Base-by-base conservation (phyloP, 2,329 filamentous ascomycete genomes). In the Fusarium pilosicola region DNA sequence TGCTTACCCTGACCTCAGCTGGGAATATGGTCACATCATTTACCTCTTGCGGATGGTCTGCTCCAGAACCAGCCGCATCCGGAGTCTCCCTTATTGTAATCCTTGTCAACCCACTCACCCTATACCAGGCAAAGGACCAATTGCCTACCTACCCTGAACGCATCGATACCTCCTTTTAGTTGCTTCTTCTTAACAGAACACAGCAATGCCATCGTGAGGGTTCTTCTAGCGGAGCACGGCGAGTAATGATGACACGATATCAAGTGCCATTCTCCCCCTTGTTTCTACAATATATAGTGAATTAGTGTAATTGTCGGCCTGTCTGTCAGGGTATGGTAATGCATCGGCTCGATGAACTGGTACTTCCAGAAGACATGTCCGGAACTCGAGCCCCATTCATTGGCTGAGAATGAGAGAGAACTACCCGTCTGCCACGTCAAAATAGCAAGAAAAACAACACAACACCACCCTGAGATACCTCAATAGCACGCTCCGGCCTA, bases 1-100 rank as follows among this genome's bases (percentile, higher is more conserved):
- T 68, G 45, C 48, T 26, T 60, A 70, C 67, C 71, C 71, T 72
- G 69, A 48, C 56, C 58, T 74, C 71, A 74, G 71, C 71, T 74
- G 61, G 56, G 59, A 44, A 36, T 28, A 41, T 41, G 34, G 63
- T 71, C 71, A 74, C 63, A 63, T 74, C 59, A 72, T 57, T 71
- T 71, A 56, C 56, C 55, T 62, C 26, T 69, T 63, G 45, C 36
- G 66, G 67, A 57, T 66, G 51, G 54, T 59, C 34, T 45, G 46
- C 45, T 64, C 42, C 41, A 46, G 55, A 73, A 45, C 51, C 30
- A 62, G 34, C 28, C 55, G 58, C 32, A 58, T 67, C 57, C 55
- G 59, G 39, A 56, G 36, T 30, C 32, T 45, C 20, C 45, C 10
- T 28, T 48, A 15, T 15, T 34, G 26, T 54, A 20, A 36, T 36